Conservation (phyloP, 495 filamentous ascomycete genomes). For the Tuber brumale region DNA sequence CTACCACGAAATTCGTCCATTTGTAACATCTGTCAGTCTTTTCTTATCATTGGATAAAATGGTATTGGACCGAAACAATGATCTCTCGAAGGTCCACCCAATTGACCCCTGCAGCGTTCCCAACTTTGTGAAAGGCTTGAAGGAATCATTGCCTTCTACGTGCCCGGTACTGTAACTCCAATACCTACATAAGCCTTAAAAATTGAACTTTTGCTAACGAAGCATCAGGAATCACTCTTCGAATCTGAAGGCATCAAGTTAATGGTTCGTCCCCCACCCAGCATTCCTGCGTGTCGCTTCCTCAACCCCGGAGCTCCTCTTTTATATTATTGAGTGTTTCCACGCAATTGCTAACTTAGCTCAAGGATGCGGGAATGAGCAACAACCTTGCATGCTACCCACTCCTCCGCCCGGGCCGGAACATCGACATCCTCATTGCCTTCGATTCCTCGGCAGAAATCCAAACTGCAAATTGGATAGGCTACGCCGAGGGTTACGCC, state of each 20-base stretch:
- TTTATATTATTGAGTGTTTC: not conserved
- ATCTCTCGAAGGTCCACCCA: conserved; percentile 82
- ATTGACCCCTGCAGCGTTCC: conserved; percentile 83
- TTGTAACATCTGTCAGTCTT: conserved; percentile 65
- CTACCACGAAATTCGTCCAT: conserved; percentile 81
- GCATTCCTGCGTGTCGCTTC: not conserved
- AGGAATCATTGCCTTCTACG: conserved; percentile 61
- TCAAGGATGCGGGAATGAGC: conserved; percentile 83
- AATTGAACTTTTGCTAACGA: conserved; percentile 46
- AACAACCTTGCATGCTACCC: conserved; percentile 97
- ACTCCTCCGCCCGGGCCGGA: conserved; percentile 73
- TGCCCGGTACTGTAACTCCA: conserved; percentile 48
- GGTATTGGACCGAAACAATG: conserved; percentile 71
- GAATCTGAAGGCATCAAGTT: conserved; percentile 66
- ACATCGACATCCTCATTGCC: conserved; percentile 84
- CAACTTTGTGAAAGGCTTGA: conserved; percentile 78
- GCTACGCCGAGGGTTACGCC: conserved; percentile 85
- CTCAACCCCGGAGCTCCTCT: not conserved
- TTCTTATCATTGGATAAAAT: conserved; percentile 76
- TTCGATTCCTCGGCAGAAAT: conserved; percentile 83
- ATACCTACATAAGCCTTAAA: not conserved
- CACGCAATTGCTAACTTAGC: conserved; percentile 6
- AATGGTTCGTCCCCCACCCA: conserved; percentile 49
- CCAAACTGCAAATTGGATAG: conserved; percentile 86
- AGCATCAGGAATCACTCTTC: conserved; percentile 47